These are phyloP conservation scores for Cicer arietinum DNA, from an alignment of 306 rosid genomes.

Conservation along the genomic window DNA sequence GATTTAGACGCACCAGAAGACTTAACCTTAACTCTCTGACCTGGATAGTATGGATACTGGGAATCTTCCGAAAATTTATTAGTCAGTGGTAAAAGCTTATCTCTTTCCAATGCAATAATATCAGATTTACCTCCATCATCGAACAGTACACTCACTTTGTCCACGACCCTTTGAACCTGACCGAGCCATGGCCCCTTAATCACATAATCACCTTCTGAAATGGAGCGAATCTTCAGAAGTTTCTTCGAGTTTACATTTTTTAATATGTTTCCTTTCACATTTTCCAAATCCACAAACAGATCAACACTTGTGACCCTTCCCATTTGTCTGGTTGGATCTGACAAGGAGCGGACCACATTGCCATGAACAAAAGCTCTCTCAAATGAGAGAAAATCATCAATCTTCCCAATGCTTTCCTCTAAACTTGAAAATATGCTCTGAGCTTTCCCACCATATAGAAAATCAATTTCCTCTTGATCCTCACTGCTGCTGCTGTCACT, in stretches of 20 bases:
- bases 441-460: conserved; percentile 78
- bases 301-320: conserved; percentile 74
- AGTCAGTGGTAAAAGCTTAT: conserved; percentile 67
- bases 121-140: conserved; percentile 79
- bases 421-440: conserved; percentile 80
- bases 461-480: conserved; percentile 79
- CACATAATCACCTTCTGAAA: conserved; percentile 76
- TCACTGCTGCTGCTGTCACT: conserved; percentile 81
- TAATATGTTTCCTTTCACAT: conserved; percentile 60
- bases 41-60: conserved; percentile 89
- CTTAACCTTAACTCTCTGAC: conserved; percentile 79
- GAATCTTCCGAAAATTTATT: conserved; percentile 69
- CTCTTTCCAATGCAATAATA: conserved; percentile 66
- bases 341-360: conserved; percentile 72
- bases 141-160: conserved; percentile 68
- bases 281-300: conserved; percentile 80
- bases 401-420: conserved; percentile 84
- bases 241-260: conserved; percentile 66
- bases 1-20: conserved; percentile 64
- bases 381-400: conserved; percentile 87
- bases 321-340: conserved; percentile 84
- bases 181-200: conserved; percentile 90
- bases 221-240: conserved; percentile 69
- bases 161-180: conserved; percentile 70
- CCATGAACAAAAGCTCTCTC: conserved; percentile 84